These are phyloP conservation scores for Neonectria hederae DNA, from an alignment of 2,329 filamentous ascomycete genomes.

Conservation along the genomic window DNA sequence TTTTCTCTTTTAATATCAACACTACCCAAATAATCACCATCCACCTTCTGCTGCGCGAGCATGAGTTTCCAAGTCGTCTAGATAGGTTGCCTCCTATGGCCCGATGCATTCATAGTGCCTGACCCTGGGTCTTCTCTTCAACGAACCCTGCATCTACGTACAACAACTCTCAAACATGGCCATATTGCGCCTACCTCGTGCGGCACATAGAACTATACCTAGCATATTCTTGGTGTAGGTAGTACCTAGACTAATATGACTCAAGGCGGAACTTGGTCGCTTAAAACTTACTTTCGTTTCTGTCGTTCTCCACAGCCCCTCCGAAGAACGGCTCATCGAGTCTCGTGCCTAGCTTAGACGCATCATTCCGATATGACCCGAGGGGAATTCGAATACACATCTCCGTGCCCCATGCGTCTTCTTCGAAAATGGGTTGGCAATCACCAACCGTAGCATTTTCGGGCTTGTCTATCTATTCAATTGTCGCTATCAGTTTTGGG, in stretches of 20 bases:
- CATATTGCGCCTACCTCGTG: too few species aligned
- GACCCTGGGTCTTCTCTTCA: neutral
- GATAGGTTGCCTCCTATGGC: too few species aligned
- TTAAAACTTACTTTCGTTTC: neutral
- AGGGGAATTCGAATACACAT: neutral
- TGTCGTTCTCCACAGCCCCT: neutral
- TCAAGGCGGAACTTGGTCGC: neutral
- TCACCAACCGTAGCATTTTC: neutral
- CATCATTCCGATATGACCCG: neutral
- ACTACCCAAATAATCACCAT: too few species aligned
- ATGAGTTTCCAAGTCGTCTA: too few species aligned
- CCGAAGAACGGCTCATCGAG: neutral
- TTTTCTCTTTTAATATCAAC: too few species aligned
- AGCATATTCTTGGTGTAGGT: neutral
- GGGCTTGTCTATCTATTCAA: neutral
- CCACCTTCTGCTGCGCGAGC: too few species aligned
- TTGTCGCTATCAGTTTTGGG: neutral
- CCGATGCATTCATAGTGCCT: neutral
- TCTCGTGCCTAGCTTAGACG: neutral
- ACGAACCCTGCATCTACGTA: neutral
- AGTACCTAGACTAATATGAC: neutral
- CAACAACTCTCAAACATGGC: neutral
- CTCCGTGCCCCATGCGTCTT: neutral
- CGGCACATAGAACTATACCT: neutral
- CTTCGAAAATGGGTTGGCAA: neutral